Evolutionary conservation across 1,284 basidiomycete species (phyloP).

Genomic region (Ganoderma meredithae): DNA sequence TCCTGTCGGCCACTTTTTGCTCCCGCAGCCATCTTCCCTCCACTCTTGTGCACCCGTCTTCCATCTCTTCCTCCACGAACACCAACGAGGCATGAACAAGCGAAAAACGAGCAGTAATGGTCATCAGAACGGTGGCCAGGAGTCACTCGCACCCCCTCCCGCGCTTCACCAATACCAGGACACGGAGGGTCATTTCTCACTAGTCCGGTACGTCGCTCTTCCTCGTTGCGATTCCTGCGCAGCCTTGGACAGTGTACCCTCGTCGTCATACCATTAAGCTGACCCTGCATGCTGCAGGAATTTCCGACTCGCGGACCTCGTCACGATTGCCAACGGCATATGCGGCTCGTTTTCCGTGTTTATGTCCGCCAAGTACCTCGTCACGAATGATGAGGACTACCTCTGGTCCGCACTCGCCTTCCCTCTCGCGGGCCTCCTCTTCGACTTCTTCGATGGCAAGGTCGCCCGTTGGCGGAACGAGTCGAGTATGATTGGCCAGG

Average conservation of each 20-base stretch:
- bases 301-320: slow-evolving; percentile 96
- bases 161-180: slow-evolving; percentile 86
- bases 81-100: slow-evolving; percentile 40
- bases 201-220: slow-evolving; percentile 76
- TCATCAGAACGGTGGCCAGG: slow-evolving; percentile 28
- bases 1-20: background rate
- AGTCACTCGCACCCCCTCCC: slow-evolving; percentile 33
- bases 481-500: slow-evolving; percentile 97
- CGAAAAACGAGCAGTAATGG: slow-evolving; percentile 36
- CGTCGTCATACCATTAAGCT: background rate
- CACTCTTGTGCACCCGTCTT: background rate
- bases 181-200: slow-evolving; percentile 92
- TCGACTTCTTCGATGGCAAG: slow-evolving; percentile 98
- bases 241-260: background rate
- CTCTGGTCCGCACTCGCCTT: slow-evolving; percentile 89
- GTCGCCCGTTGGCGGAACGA: slow-evolving; percentile 97
- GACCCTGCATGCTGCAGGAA: slow-evolving; percentile 66
- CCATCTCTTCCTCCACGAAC: background rate
- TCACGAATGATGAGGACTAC: slow-evolving; percentile 83
- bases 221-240: slow-evolving; percentile 11
- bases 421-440: slow-evolving; percentile 95
- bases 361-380: slow-evolving; percentile 88
- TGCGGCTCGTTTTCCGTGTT: slow-evolving; percentile 97
- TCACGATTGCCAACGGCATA: slow-evolving; percentile 99
- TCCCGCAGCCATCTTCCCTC: slow-evolving; percentile 7